Percentiles rank a stretch among this genome's conserved stretches.
These are phyloP conservation scores for Microcos paniculata DNA, from an alignment of 345 rosid species.

Conservation along the genomic window DNA sequence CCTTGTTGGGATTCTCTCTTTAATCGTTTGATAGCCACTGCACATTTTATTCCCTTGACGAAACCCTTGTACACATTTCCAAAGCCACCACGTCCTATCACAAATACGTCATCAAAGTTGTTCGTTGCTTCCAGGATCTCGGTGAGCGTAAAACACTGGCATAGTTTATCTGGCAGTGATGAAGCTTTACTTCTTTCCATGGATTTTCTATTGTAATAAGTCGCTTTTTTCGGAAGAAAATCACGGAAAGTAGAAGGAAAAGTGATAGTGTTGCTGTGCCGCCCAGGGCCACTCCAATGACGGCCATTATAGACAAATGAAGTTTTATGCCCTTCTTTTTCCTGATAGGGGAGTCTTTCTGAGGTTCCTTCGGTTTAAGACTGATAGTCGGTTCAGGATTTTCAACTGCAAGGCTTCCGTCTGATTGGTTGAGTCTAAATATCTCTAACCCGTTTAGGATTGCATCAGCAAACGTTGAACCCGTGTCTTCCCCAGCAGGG, in stretches of 20 bases:
- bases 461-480: slow-evolving; percentile 27
- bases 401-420: slow-evolving; percentile 33
- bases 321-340: background rate
- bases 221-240: background rate
- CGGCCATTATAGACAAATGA: background rate
- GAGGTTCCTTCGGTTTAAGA: background rate
- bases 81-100: slow-evolving; percentile 35
- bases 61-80: slow-evolving; percentile 38
- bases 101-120: slow-evolving; percentile 26
- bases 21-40: slow-evolving; percentile 29
- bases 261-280: background rate
- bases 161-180: background rate
- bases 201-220: background rate
- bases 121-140: slow-evolving; percentile 20
- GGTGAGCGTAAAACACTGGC: background rate
- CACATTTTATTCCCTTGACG: slow-evolving; percentile 25
- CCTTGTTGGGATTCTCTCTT: background rate
- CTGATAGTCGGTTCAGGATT: slow-evolving; percentile 25
- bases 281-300: background rate
- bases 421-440: slow-evolving; percentile 21
- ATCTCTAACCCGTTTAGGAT: slow-evolving; percentile 40
- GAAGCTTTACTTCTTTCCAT: background rate
- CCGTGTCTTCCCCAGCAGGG: background rate
- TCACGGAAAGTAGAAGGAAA: background rate
- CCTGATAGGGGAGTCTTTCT: background rate